Percentiles rank a stretch among this genome's conserved stretches.
These are phyloP conservation scores for Truncatella angustata DNA, from an alignment of 2,329 filamentous ascomycete genomes.

Conservation along the genomic window DNA sequence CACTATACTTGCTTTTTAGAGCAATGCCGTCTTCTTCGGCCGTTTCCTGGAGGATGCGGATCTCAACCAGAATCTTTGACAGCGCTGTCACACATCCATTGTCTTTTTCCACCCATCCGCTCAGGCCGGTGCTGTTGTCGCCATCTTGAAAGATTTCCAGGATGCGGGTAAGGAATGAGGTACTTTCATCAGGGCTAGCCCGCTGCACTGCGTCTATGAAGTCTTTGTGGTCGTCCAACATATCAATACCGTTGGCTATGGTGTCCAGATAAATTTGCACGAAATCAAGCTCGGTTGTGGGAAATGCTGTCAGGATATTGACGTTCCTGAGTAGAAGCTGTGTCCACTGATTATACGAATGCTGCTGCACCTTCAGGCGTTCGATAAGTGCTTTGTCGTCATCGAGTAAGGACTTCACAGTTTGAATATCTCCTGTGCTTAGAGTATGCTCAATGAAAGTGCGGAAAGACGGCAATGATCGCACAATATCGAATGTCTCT, in stretches of 20 bases:
- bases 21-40: slow-evolving; percentile 44
- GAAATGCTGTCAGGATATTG: slow-evolving; percentile 41
- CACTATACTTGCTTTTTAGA: slow-evolving; percentile 73
- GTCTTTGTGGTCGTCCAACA: slow-evolving; percentile 49
- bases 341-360: slow-evolving; percentile 36
- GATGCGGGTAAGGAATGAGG: slow-evolving; percentile 41
- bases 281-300: slow-evolving; percentile 33
- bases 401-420: slow-evolving; percentile 55
- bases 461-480: slow-evolving; percentile 68
- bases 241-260: slow-evolving; percentile 52
- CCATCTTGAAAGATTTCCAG: slow-evolving; percentile 35
- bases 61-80: slow-evolving; percentile 39
- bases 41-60: slow-evolving; percentile 44
- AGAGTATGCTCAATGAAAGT: slow-evolving; percentile 48
- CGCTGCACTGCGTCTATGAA: slow-evolving; percentile 59
- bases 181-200: slow-evolving; percentile 51
- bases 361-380: slow-evolving; percentile 32
- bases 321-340: slow-evolving; percentile 46
- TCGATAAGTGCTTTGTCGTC: slow-evolving; percentile 54
- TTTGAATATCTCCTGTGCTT: slow-evolving; percentile 37
- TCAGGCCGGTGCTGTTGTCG: slow-evolving; percentile 34
- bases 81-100: slow-evolving; percentile 33
- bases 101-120: slow-evolving; percentile 30
- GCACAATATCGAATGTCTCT: slow-evolving; percentile 65
- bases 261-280: slow-evolving; percentile 60